Evolutionary conservation across 2,329 filamentous ascomycete genomes (phyloP).

Genomic region (Fusarium torulosum): DNA sequence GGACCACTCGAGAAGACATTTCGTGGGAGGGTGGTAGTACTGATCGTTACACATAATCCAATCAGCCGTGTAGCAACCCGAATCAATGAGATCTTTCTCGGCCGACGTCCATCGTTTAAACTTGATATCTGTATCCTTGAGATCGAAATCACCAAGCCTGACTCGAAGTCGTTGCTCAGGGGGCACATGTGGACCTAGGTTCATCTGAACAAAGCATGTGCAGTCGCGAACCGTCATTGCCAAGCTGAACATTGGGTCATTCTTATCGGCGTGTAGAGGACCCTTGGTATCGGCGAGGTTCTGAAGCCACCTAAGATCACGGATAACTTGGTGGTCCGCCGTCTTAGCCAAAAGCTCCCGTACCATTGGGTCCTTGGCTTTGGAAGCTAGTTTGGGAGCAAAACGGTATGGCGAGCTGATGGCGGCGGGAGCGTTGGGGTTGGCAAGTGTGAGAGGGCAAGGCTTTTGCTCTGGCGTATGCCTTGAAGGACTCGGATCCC

Average conservation of each 20-base stretch:
- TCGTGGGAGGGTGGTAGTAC: slow-evolving; percentile 54
- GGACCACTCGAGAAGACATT: slow-evolving; percentile 53
- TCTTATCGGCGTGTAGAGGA: slow-evolving; percentile 58
- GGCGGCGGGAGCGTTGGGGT: slow-evolving; percentile 60
- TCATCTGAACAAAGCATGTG: slow-evolving; percentile 77
- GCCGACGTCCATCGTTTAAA: slow-evolving; percentile 75
- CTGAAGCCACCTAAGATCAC: slow-evolving; percentile 54
- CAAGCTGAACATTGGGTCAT: slow-evolving; percentile 67
- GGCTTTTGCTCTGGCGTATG: slow-evolving; percentile 60
- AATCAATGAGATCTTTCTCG: slow-evolving; percentile 72
- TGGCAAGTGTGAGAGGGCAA: slow-evolving; percentile 75
- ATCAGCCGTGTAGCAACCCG: slow-evolving; percentile 74
- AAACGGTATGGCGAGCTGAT: slow-evolving; percentile 59
- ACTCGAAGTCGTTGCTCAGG: slow-evolving; percentile 59
- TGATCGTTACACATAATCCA: slow-evolving; percentile 53
- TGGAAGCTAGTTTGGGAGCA: slow-evolving; percentile 49
- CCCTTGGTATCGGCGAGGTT: slow-evolving; percentile 59
- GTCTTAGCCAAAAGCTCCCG: slow-evolving; percentile 47
- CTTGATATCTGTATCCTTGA: slow-evolving; percentile 77
- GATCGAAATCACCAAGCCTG: slow-evolving; percentile 81
- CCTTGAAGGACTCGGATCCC: slow-evolving; percentile 51
- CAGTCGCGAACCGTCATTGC: slow-evolving; percentile 88
- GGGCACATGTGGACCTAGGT: slow-evolving; percentile 39
- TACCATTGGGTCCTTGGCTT: slow-evolving; percentile 28
- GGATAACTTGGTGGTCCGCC: slow-evolving; percentile 53